Evolutionary conservation across 371 early-diverging fungal genomes (phyloP).

Genomic region (Chytridiales sp.): DNA sequence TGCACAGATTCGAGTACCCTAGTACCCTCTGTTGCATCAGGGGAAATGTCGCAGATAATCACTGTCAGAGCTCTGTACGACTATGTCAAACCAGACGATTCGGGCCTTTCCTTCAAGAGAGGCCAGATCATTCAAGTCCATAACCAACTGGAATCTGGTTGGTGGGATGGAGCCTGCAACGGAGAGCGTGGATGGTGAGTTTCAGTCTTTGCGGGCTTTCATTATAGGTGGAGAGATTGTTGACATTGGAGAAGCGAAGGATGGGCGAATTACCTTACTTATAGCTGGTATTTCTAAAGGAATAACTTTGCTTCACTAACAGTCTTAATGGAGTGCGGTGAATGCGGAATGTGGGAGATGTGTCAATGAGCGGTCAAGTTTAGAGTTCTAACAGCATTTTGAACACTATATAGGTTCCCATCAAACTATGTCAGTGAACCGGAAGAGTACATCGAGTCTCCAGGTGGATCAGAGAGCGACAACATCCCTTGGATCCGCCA

Average conservation of each 20-base stretch:
- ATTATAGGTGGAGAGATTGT: not conserved
- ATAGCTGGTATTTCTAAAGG: not conserved
- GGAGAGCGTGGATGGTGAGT: conserved; percentile 38
- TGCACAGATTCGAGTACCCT: too few relatives aligned
- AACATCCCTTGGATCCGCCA: conserved; percentile 34
- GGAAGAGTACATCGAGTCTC: too few relatives aligned
- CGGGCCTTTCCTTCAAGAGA: conserved; percentile 73
- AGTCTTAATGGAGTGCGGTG: too few relatives aligned
- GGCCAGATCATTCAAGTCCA: conserved; percentile 84
- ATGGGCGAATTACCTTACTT: not conserved
- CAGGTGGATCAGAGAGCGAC: too few relatives aligned
- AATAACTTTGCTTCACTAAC: too few relatives aligned
- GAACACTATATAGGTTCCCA: conserved; percentile 82
- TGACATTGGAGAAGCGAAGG: not conserved
- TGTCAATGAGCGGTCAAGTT: too few relatives aligned
- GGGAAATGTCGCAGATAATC: conserved; percentile 12
- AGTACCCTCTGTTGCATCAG: too few relatives aligned
- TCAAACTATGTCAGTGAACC: conserved; percentile 77
- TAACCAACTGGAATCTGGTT: conserved; percentile 82
- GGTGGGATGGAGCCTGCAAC: conserved; percentile 83
- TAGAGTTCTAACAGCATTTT: too few relatives aligned
- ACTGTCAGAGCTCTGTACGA: conserved; percentile 67
- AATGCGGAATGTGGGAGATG: too few relatives aligned
- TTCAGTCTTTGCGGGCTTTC: too few relatives aligned
- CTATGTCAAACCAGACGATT: conserved; percentile 67